Evolutionary conservation across 495 filamentous ascomycete genomes (phyloP), one percentile per base, ranked within the genome.

Genomic region (Parathielavia appendiculata): DNA sequence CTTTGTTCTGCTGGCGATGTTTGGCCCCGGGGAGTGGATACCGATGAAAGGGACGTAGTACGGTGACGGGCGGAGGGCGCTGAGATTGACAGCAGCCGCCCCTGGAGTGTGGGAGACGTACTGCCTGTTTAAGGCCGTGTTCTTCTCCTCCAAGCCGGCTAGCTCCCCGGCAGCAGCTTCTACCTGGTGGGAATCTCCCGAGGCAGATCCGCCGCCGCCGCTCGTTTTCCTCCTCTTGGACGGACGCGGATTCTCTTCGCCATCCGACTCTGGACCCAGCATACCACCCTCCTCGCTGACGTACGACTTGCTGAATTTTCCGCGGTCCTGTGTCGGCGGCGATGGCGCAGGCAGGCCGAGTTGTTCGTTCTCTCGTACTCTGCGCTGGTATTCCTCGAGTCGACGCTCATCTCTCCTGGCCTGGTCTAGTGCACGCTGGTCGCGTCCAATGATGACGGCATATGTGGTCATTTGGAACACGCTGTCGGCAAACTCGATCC

Each of bases 41-140:
- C 86, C 85, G 58, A 95, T 83, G 14, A 91, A 82, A 3, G 89
- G 88, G 58, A 86, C 86, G 20, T 86, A 78, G 56, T 86, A 71
- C 5, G 82, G 83, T 7, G 78, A 79, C 2, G 83, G 80, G n/a
- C 74, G 73, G 49, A 82, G 73, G 19, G 74, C 70, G 26, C 64
- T 74, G 50, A 80, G 67, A 62, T 83, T 76, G 35, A 83, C 78
- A 7, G 77, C 74, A 23, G 71, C 74, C 3, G 79, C 75, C 17
- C 74, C 75, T 14, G 73, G 77, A 0, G 73, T 77, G 46, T 79
- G 76, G 7, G 76, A 77, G n/a, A 77, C 74, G 43, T 79, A 76
- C 60, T 78, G 74, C 53, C 77, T 70, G 58, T 74, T 74, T 16
- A 70, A 66, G 54, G 69, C 69, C 19, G 72, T 63, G 43, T 71